These are phyloP conservation scores for Groenewaldozyma sp. DNA, from an alignment of 1,139 yeast species.

Conservation along the genomic window DNA sequence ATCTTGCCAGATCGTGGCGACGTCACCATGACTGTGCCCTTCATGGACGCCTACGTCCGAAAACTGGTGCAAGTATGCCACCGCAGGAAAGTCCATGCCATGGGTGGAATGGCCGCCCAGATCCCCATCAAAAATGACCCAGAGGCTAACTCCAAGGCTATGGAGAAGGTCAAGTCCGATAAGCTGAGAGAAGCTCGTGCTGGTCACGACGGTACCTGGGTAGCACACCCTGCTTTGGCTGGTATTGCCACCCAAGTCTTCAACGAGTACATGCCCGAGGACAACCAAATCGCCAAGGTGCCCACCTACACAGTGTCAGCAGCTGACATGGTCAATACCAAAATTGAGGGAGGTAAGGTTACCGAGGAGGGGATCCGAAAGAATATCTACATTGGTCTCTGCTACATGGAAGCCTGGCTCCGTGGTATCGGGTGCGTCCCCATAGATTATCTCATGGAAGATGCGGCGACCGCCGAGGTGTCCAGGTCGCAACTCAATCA, in stretches of 20 bases:
- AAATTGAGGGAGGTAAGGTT: constrained; percentile 50
- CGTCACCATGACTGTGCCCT: constrained; percentile 65
- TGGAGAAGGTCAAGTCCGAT: constrained; percentile 60
- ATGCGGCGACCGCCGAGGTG: constrained; percentile 79
- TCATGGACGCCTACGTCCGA: constrained; percentile 62
- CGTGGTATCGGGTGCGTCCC: constrained; percentile 73
- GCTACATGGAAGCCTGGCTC: constrained; percentile 75
- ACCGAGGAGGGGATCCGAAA: constrained; percentile 66
- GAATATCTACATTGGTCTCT: constrained; percentile 59
- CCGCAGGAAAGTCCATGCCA: constrained; percentile 64
- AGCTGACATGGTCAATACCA: constrained; percentile 58
- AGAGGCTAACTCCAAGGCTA: constrained; percentile 51
- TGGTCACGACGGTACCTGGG: constrained; percentile 77
- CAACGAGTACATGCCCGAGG: constrained; percentile 69
- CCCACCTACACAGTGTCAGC: constrained; percentile 40
- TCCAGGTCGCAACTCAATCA: constrained; percentile 72
- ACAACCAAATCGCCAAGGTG: constrained; percentile 61
- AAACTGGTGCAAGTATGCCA: constrained; percentile 60
- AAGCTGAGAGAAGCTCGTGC: constrained; percentile 62
- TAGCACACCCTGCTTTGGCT: constrained; percentile 72
- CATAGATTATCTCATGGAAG: constrained; percentile 73
- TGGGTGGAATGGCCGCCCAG: constrained; percentile 82
- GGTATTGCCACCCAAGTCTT: constrained; percentile 62
- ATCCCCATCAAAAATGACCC: constrained; percentile 63
- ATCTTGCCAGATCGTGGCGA: constrained; percentile 63